phyloP scores from a whole-genome alignment of 768 basidiomycete genomes.

The Rhodotorula diobovata region DNA sequence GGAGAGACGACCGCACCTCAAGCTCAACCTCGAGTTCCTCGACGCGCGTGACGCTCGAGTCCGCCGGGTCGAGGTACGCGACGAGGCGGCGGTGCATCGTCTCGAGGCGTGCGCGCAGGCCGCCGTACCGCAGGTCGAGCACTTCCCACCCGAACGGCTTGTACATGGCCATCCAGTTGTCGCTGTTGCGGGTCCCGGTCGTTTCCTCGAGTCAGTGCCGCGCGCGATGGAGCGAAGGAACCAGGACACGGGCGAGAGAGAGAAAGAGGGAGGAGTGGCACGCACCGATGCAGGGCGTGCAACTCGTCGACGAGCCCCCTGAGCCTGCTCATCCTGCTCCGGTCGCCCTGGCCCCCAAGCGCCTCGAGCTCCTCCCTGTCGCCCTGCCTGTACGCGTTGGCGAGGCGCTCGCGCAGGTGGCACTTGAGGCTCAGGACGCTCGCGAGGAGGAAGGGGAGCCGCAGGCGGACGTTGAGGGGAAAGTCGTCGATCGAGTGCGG shows the following conservation, averaged over 20 bases:
- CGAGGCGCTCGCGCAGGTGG: constrained; percentile 37
- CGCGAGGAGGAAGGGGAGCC: constrained; percentile 37
- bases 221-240: background rate
- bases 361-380: constrained; percentile 34
- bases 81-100: constrained; percentile 39
- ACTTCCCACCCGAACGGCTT: constrained; percentile 30
- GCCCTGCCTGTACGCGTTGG: constrained; percentile 21
- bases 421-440: constrained; percentile 39
- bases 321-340: constrained; percentile 32
- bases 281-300: constrained; percentile 32
- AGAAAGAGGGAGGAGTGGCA: too few species aligned
- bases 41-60: background rate
- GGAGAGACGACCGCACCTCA: constrained; percentile 5
- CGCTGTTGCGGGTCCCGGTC: background rate
- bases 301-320: constrained; percentile 24
- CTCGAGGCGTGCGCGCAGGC: constrained; percentile 35
- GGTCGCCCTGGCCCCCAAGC: constrained; percentile 12
- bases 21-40: constrained; percentile 33
- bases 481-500: constrained; percentile 34
- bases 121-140: constrained; percentile 42
- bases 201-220: background rate
- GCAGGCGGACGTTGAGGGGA: constrained; percentile 34
- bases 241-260: too few species aligned
- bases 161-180: constrained; percentile 39
- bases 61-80: constrained; percentile 17